Base-by-base conservation (phyloP, 768 basidiomycete genomes). In the Leccinum uliginosum region DNA sequence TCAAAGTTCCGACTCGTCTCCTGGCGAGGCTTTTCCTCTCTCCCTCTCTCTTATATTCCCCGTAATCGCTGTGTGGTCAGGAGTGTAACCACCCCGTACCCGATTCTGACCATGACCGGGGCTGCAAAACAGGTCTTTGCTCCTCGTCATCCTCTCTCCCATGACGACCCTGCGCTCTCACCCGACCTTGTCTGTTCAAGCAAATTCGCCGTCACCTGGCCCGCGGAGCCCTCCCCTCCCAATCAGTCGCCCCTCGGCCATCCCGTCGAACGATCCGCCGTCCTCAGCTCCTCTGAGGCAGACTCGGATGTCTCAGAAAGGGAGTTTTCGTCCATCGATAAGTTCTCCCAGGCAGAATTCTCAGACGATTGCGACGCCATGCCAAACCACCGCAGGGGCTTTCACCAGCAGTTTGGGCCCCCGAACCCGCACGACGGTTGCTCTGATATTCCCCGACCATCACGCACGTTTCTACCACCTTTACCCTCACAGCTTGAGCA, bases 391-490 rank as follows among this genome's bases (percentile, higher is more conserved):
- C 70, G 68, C 48, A 64, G 56, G 47, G 58, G 24, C 27, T 50
- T 58, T 9, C 71, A 65, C 38, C 71, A 73, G 51, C 70, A 68
- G 23, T 48, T 58, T 17, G 65, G 67, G 0, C 46, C 40, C 51
- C 15, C 56, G 19, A 59, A 40, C 60, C 54, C 56, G 53, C 60
- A 60, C 21, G 72, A 70, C 49, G 62, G 69, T 15, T 63, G 61
- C 46, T 55, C 71, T 43, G 60, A 69, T 55, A 60, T 71, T 12
- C 84, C 87, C 46, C 79, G 79, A n/a, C 81, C 91, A 56, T 83
- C 84, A 50, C 82, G 93, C 53, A 85, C 88, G 3, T 84, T 87
- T 63, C 91, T 92, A 17, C 82, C 86, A 74, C 93, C 93, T 19
- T 73, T 86, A n/a, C 83, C 90, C 12, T 82, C 84, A 14, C 88